Percentiles rank a stretch among this genome's conserved stretches.
phyloP scores from a whole-genome alignment of 1,284 basidiomycete species.

The Xerocomus amazonicus region DNA sequence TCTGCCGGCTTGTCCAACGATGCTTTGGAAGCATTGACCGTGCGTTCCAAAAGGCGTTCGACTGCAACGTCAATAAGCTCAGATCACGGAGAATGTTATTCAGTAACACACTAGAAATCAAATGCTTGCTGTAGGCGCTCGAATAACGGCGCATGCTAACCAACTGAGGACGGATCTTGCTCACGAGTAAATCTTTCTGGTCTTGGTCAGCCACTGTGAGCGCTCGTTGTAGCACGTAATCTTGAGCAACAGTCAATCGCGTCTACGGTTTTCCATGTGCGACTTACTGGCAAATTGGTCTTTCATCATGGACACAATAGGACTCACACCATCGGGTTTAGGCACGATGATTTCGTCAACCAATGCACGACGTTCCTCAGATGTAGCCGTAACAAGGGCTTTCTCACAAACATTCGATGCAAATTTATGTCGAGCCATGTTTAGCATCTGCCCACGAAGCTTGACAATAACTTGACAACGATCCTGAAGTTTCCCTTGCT shows the following conservation, averaged over 20 bases:
- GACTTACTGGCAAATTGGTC: constrained; percentile 85
- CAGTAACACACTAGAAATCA: constrained; percentile 63
- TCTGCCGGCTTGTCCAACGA: constrained; percentile 30
- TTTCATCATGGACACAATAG: constrained; percentile 81
- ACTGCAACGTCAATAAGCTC: constrained; percentile 40
- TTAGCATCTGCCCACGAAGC: constrained; percentile 76
- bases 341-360: constrained; percentile 79
- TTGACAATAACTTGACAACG: constrained; percentile 64
- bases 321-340: constrained; percentile 59
- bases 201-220: constrained; percentile 67
- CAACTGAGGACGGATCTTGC: constrained; percentile 63
- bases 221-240: constrained; percentile 81
- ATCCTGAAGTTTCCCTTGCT: constrained; percentile 74
- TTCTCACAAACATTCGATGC: constrained; percentile 98
- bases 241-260: constrained; percentile 36
- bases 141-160: constrained; percentile 68
- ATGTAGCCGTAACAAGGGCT: constrained; percentile 68
- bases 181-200: constrained; percentile 64
- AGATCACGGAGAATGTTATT: background rate
- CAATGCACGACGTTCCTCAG: constrained; percentile 61
- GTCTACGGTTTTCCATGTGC: background rate
- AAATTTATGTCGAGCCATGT: constrained; percentile 89
- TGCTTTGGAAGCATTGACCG: constrained; percentile 23
- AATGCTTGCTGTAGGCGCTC: constrained; percentile 73
- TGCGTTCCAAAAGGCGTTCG: constrained; percentile 61